Conservation (phyloP, 2,329 filamentous ascomycete genomes). For the Clonostachys rosea region DNA sequence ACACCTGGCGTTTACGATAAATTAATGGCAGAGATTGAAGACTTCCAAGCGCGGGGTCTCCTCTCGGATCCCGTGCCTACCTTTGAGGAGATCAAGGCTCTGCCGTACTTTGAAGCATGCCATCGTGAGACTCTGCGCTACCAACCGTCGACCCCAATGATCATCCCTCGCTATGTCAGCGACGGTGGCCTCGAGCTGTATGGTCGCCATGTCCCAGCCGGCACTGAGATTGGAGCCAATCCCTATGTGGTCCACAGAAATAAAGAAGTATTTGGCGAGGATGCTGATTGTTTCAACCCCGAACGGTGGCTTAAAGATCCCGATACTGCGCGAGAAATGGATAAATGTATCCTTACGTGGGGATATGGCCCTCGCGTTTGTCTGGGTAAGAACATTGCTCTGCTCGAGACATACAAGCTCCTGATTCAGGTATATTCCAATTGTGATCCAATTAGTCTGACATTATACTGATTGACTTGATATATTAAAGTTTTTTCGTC, state of each 20-base stretch:
- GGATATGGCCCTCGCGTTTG: constrained; percentile 34
- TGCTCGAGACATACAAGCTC: constrained; percentile 38
- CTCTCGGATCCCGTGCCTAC: no score
- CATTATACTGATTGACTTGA: constrained; percentile 8
- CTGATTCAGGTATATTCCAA: constrained; percentile 32
- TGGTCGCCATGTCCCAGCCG: no score
- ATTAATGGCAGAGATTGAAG: no score
- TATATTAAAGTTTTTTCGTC: no score
- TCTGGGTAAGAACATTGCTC: constrained; percentile 31
- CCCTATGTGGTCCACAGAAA: constrained; percentile 28
- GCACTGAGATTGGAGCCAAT: constrained; percentile 19
- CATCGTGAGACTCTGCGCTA: constrained; percentile 50
- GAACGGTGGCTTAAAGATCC: constrained; percentile 29
- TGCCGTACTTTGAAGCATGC: constrained; percentile 47
- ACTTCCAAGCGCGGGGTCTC: no score
- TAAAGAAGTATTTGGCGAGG: constrained; percentile 29
- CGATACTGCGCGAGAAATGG: constrained; percentile 21
- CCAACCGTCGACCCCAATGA: constrained; percentile 61
- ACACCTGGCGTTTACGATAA: no score
- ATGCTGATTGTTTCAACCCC: constrained; percentile 33
- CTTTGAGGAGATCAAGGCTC: constrained; percentile 35
- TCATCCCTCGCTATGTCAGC: constrained; percentile 70
- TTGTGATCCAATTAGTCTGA: constrained; percentile 20
- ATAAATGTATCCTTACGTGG: constrained; percentile 29
- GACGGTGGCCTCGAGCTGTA: constrained; percentile 54